Conservation (phyloP, 345 rosid species). For the Melaleuca alternifolia region DNA sequence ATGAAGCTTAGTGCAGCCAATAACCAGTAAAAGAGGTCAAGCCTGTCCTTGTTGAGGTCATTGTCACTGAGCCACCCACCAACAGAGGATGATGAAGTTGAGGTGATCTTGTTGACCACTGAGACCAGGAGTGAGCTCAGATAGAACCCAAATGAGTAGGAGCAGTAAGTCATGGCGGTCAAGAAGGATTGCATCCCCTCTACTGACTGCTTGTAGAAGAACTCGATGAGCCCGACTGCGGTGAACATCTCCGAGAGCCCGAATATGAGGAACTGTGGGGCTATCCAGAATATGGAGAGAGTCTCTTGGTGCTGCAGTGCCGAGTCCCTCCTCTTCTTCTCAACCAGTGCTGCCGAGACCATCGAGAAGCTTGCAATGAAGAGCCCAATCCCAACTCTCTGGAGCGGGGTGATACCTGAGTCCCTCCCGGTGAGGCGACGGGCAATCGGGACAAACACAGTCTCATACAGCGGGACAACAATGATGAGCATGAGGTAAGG, state of each 20-base stretch:
- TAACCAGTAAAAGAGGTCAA: conserved; percentile 90
- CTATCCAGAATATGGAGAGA: conserved; percentile 84
- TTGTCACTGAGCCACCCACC: conserved; percentile 77
- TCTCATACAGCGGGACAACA: conserved; percentile 75
- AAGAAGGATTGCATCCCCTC: conserved; percentile 67
- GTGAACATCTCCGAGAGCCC: conserved; percentile 97
- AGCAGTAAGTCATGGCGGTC: conserved; percentile 81
- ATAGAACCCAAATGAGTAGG: conserved; percentile 89
- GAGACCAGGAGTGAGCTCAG: conserved; percentile 87
- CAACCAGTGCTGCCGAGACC: conserved; percentile 83
- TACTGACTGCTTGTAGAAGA: conserved; percentile 86
- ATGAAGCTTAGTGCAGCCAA: conserved; percentile 69
- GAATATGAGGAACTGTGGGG: conserved; percentile 85
- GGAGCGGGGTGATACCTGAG: conserved; percentile 75
- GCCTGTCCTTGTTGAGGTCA: conserved; percentile 79
- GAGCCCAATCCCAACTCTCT: conserved; percentile 70
- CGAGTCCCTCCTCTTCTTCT: conserved; percentile 68
- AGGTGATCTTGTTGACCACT: conserved; percentile 59
- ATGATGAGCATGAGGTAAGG: conserved; percentile 80
- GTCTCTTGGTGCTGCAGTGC: conserved; percentile 18
- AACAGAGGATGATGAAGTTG: conserved; percentile 4
- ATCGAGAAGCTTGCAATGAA: conserved; percentile 78
- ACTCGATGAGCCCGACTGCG: conserved; percentile 88
- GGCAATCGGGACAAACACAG: conserved; percentile 60
- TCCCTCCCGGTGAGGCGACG: conserved; percentile 55